Base-by-base conservation (phyloP, 495 filamentous ascomycete genomes). In the Usnea hakonensis region DNA sequence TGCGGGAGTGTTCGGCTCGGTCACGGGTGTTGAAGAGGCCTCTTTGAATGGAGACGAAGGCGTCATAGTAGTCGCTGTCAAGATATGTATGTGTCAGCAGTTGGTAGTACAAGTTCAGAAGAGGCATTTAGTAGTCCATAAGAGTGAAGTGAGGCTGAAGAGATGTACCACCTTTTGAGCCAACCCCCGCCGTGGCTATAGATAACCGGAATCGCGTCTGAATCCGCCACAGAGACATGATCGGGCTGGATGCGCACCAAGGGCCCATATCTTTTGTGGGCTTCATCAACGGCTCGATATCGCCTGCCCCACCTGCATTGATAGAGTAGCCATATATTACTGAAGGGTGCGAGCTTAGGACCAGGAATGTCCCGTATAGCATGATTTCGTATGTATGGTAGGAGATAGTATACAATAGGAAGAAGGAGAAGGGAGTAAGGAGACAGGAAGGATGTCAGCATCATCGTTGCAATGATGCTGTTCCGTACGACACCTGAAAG, bases 21-120 rank as follows among this genome's bases (percentile, higher is more conserved):
- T 92, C 85, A 35, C 91, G 82, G 4, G 91, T 95, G 75, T 94
- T 95, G 89, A 95, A 96, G 30, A 96, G 79, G 44, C 90, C 91
- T 11, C 90, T 84, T 38, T 80, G 81, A 71, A 96, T 93, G 36
- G 88, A 90, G 68, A 95, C 90, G 65, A 96, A 96, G 54, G 89
- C 89, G 71, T 95, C 90, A 69, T 96, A 96, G 77, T 90, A 96
- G 19, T 90, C 84, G 35, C 83, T 87, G n/a, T 13, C 3, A 26
- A 21, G 28, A 7, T 23, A 38, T 28, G 23, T n/a, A 11, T 3
- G 2, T 32, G 32, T 60, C 32, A 55, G 16, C 46, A 26, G 35
- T n/a, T 7, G 36, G 2, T n/a, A 19, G 6, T 16, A 38, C 16
- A 2, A 16, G 9, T 14, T 33, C 32, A n/a, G n/a, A n/a, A n/a